A percentile compares a stretch with the other conserved stretches of the same genome.
Evolutionary conservation across 352 stramenopile genomes (phyloP).

Genomic region (Aphanomyces invadans): DNA sequence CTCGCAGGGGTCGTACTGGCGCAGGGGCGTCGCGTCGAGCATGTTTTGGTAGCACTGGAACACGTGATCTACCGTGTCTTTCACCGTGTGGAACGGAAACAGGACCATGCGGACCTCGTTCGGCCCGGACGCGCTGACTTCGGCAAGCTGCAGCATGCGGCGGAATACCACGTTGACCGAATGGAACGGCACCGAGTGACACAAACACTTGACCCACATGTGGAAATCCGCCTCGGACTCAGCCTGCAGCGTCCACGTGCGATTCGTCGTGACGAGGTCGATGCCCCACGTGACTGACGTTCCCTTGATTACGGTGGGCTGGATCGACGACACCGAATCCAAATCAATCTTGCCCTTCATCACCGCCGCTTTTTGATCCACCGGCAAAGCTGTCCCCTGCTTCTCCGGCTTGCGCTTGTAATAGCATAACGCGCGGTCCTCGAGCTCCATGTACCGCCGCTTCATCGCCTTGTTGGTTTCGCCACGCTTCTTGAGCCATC

Average conservation of each 20-base stretch:
- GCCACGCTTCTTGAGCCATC: slow-evolving; percentile 72
- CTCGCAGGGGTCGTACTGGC: slow-evolving; percentile 66
- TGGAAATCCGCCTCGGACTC: slow-evolving; percentile 69
- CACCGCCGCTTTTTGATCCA: slow-evolving; percentile 62
- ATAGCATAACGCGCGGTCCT: slow-evolving; percentile 58
- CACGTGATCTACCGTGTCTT: slow-evolving; percentile 81
- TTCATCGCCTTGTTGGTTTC: slow-evolving; percentile 81
- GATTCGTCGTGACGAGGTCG: slow-evolving; percentile 62
- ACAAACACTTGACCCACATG: slow-evolving; percentile 73
- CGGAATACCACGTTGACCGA: slow-evolving; percentile 53
- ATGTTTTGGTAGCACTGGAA: slow-evolving; percentile 83
- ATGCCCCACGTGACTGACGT: slow-evolving; percentile 62
- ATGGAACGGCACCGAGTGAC: slow-evolving; percentile 69
- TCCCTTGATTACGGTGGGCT: slow-evolving; percentile 32
- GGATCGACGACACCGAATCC: slow-evolving; percentile 17
- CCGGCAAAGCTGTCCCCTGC: slow-evolving; percentile 53
- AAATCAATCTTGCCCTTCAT: slow-evolving; percentile 72
- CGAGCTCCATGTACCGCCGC: slow-evolving; percentile 79
- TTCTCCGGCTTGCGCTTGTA: slow-evolving; percentile 85
- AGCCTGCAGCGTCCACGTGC: slow-evolving; percentile 66
- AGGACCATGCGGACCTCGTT: slow-evolving; percentile 84
- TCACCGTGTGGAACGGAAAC: slow-evolving; percentile 67
- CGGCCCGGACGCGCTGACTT: slow-evolving; percentile 47
- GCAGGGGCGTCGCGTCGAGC: slow-evolving; percentile 60
- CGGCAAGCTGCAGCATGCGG: slow-evolving; percentile 27